Base-by-base conservation (phyloP, 2,329 filamentous ascomycete species). In the Botrytis porri region DNA sequence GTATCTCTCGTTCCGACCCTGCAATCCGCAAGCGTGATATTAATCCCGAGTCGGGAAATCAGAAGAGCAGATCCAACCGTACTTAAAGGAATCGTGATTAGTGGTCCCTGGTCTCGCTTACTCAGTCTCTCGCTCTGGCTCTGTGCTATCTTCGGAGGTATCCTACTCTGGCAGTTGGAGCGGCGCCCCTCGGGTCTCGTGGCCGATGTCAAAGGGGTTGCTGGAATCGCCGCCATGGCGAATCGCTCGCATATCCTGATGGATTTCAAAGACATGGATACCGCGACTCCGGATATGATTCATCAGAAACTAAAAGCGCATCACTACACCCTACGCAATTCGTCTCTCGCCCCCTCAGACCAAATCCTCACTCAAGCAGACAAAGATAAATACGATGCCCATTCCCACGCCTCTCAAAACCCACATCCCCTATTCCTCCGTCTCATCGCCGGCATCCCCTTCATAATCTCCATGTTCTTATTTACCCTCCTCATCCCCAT, bases 221-320 rank as follows among this genome's bases (percentile, higher is more conserved):
- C 91, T 2, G 92, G 92, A 2, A 85, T 93, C 54, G 92, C 92
- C 9, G 89, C 91, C 72, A 93, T 94, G 91, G 91, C 92, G 16
- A 91, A 92, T 4, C 88, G 88, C 74, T 89, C 87, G 75, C 91
- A 93, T 76, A 92, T 93, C 79, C 83, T 93, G 75, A 89, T 89
- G 81, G 92, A 94, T 79, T 93, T 94, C 79, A 89, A 89, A 75
- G 90, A 90, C 73, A 88, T 92, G 82, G 92, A 94, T 79, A 88
- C 88, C 1, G 90, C 88, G 12, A 88, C 86, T 7, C 88, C 90
- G 71, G 84, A 88, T 66, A 87, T 90, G 70, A 93, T 94, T 60
- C 91, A 93, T 79, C 84, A 88, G 67, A 87, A 86, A 76, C 84
- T 94, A n/a, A 89, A 89, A 74, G 82, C 88, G 41, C 87, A 88